Percentiles rank a stretch among this genome's conserved stretches.
phyloP scores from a whole-genome alignment of 2,329 filamentous ascomycete genomes.

The Aspergillus transmontanensis region DNA sequence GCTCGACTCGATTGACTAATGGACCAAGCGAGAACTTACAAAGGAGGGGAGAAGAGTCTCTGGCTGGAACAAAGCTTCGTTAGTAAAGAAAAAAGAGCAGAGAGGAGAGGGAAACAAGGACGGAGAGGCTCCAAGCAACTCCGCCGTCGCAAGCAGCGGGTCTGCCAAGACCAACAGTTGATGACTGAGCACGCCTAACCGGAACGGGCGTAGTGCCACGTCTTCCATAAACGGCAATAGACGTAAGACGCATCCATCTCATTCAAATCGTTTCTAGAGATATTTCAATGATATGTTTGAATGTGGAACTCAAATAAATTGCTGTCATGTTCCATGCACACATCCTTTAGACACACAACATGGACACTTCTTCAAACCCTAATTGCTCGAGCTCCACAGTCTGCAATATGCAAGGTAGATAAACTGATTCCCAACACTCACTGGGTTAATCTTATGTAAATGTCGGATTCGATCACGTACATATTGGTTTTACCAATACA shows the following conservation, averaged over 20 bases:
- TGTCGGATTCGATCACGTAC: neutral
- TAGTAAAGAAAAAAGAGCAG: neutral
- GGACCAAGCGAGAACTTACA: conserved; percentile 1
- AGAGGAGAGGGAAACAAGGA: conserved; percentile 21
- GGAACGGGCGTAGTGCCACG: neutral
- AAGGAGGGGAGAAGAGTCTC: neutral
- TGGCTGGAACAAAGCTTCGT: neutral
- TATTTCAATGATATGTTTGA: neutral
- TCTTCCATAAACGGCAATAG: neutral
- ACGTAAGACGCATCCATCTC: neutral
- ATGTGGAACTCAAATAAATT: neutral
- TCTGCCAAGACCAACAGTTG: conserved; percentile 31
- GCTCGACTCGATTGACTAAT: neutral
- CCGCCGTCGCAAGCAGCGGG: conserved; percentile 37
- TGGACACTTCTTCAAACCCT: neutral
- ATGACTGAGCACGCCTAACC: conserved; percentile 28
- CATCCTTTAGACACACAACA: neutral
- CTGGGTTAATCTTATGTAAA: neutral
- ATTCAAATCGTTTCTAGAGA: neutral
- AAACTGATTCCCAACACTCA: neutral
- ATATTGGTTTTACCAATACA: neutral
- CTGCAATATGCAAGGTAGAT: neutral
- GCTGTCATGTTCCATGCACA: neutral
- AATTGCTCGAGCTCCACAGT: neutral
- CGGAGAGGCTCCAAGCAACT: conserved; percentile 23